Evolutionary conservation across 306 rosid genomes (phyloP), one percentile per base, ranked within the genome.

Genomic region (Bauhinia variegata): DNA sequence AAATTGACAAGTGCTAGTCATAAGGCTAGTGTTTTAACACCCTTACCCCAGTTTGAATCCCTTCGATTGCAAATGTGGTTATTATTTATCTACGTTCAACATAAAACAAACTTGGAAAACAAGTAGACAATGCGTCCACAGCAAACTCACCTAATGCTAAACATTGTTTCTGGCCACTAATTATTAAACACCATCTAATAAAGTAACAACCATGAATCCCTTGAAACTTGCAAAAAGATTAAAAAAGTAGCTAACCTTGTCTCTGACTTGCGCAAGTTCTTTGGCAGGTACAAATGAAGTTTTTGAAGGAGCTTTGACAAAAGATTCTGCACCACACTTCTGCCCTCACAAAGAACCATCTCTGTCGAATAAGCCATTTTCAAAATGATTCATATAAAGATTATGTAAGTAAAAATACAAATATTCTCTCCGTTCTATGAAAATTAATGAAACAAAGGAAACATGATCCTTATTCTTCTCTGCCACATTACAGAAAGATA

Each of bases 231-330:
- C 30, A 78, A 73, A 69, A 32, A 63, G 32, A 71, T 49, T 47
- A 75, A 62, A 78, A 62, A 78, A 57, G 65, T 38, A 55, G 74
- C 71, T 75, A 65, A 92, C 99, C 97, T 90, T 85, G 50, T 97
- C 96, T 43, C 68, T 68, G 72, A 95, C 83, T 86, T 95, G 97
- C 55, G 90, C 99, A 74, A 95, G 83, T 38, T 95, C 97, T 63
- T 85, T 77, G 71, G 87, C 81, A 60, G 83, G 79, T 82, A 95
- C 85, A 66, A 82, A 77, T 32, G 86, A 73, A 47, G 77, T 86
- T 88, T 79, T 86, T 31, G 70, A 72, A 75, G 89, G 92, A 70
- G 92, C 82, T 88, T 86, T 86, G 89, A 73, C 80, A 57, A 79
- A 56, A 41, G 81, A 79, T 30, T 86, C 96, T 71, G 70, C 82